Evolutionary conservation across 805 yeast genomes (phyloP).

Genomic region (Spathaspora girioi): DNA sequence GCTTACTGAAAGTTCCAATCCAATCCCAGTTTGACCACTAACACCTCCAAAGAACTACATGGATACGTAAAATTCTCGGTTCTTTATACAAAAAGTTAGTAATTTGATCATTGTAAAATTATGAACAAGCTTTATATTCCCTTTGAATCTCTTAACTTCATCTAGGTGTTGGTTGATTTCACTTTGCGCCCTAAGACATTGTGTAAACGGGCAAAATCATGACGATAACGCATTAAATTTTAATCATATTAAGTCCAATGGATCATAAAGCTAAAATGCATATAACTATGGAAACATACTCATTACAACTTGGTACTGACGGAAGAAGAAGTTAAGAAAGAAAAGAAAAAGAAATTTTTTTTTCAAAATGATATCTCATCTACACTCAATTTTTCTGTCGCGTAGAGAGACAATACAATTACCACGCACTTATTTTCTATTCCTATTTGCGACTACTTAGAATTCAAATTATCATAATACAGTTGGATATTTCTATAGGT

Average conservation of each 20-base stretch:
- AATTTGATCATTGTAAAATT: background rate
- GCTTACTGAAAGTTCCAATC: background rate
- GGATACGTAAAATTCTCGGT: background rate
- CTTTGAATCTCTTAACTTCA: constrained; percentile 20
- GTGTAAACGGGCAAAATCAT: constrained; percentile 33
- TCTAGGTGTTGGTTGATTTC: constrained; percentile 47
- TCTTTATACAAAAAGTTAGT: background rate
- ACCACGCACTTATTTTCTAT: background rate
- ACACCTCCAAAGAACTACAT: background rate
- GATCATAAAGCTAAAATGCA: background rate
- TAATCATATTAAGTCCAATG: constrained; percentile 17
- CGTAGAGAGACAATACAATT: background rate
- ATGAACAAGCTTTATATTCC: background rate
- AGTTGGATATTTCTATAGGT: background rate
- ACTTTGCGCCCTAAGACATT: constrained; percentile 32
- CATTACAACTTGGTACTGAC: background rate
- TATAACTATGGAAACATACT: background rate
- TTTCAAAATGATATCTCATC: background rate
- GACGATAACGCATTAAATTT: constrained; percentile 45
- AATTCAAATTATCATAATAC: constrained; percentile 1
- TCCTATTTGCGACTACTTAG: background rate
- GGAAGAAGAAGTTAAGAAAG: background rate
- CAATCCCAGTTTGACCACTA: background rate
- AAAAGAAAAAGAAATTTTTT: background rate
- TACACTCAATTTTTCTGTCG: background rate